Evolutionary conservation across 495 filamentous ascomycete species (phyloP).

Genomic region (Massariosphaeria phaeospora): DNA sequence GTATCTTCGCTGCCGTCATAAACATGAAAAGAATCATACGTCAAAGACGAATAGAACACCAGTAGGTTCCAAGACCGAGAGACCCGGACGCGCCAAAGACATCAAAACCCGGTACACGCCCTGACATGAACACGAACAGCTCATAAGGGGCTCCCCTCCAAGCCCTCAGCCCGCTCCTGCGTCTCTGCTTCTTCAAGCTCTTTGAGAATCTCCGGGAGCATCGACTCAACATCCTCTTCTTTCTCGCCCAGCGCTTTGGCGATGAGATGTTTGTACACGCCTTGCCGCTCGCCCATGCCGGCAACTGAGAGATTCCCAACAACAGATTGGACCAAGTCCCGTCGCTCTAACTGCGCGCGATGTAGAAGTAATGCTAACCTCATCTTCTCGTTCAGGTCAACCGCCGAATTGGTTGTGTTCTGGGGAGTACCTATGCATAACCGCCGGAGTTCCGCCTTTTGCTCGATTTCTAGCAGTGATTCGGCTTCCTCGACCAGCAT

Average conservation of each 20-base stretch:
- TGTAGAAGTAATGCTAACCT: constrained; percentile 30
- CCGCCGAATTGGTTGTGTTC: constrained; percentile 1
- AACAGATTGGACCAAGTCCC: constrained; percentile 34
- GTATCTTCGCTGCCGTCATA: too few relatives aligned
- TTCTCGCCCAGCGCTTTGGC: constrained; percentile 40
- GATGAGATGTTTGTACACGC: constrained; percentile 41
- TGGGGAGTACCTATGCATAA: constrained; percentile 3
- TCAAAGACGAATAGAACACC: neutral
- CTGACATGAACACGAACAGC: constrained; percentile 1
- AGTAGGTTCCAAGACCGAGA: too few relatives aligned
- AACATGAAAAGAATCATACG: too few relatives aligned
- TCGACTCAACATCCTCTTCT: constrained; percentile 42
- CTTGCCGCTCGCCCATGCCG: constrained; percentile 36
- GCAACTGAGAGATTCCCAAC: constrained; percentile 35
- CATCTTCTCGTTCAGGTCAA: constrained; percentile 31
- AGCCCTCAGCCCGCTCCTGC: constrained; percentile 39
- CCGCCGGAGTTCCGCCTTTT: constrained; percentile 25
- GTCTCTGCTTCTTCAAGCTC: constrained; percentile 52
- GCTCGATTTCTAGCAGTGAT: constrained; percentile 65
- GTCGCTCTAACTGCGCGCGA: constrained; percentile 31
- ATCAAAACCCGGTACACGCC: too few relatives aligned
- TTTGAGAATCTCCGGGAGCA: constrained; percentile 41
- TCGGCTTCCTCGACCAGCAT: constrained; percentile 60
- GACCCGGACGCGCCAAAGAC: too few relatives aligned
- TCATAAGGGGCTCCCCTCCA: constrained; percentile 26